Evolutionary conservation across 1,284 basidiomycete species (phyloP).

Genomic region (Apiotrichum brassicae): DNA sequence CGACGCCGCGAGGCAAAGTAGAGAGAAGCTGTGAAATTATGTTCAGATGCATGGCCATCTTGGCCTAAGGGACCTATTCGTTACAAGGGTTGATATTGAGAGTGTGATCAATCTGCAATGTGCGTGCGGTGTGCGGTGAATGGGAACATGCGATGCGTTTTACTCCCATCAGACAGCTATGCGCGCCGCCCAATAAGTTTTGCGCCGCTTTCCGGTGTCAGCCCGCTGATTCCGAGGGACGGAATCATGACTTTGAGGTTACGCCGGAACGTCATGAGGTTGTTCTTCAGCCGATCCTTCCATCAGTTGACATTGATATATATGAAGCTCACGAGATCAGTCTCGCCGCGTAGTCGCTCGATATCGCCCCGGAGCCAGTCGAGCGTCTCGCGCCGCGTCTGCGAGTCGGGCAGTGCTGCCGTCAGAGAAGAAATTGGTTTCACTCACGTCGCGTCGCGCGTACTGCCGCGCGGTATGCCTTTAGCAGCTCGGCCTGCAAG

Average conservation of each 20-base stretch:
- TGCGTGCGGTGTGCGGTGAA: too few relatives aligned
- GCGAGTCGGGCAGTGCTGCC: constrained; percentile 40
- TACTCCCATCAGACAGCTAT: background rate
- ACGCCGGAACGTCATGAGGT: constrained; percentile 24
- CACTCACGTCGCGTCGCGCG: constrained; percentile 42
- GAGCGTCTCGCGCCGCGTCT: constrained; percentile 42
- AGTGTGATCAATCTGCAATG: background rate
- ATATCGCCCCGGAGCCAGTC: constrained; percentile 43
- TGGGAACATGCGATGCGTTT: too few relatives aligned
- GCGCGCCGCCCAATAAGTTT: constrained; percentile 31
- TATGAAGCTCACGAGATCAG: constrained; percentile 32
- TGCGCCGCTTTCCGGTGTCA: constrained; percentile 20
- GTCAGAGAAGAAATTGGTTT: background rate
- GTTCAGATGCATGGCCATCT: too few relatives aligned
- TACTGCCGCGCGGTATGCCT: constrained; percentile 42
- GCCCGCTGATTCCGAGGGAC: constrained; percentile 31
- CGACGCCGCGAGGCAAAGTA: constrained; percentile 12
- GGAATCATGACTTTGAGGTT: constrained; percentile 34
- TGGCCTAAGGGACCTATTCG: too few relatives aligned
- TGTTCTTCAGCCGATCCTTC: constrained; percentile 16
- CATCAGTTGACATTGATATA: background rate
- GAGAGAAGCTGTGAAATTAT: too few relatives aligned
- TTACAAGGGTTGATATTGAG: too few relatives aligned
- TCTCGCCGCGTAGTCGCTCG: constrained; percentile 30
- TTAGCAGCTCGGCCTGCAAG: constrained; percentile 36